Percentiles rank a stretch among this genome's conserved stretches.
These are phyloP conservation scores for Zanthoxylum bungeanum DNA, from an alignment of 345 rosid genomes.

Conservation along the genomic window DNA sequence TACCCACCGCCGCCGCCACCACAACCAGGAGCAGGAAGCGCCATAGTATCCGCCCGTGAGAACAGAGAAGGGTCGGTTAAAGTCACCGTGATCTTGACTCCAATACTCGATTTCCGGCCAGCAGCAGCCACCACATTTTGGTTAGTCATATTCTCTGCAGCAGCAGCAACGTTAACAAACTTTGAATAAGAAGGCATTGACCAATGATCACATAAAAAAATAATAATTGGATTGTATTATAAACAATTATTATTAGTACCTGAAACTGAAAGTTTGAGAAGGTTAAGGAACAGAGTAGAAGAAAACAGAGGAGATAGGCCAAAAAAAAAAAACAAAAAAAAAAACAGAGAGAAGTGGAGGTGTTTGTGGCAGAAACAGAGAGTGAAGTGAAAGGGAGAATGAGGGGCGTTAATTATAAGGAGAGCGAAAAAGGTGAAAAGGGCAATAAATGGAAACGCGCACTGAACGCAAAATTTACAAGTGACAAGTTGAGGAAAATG, in stretches of 20 bases:
- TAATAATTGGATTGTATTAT: not conserved
- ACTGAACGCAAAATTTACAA: slow-evolving; percentile 24
- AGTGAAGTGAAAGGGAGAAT: slow-evolving; percentile 2
- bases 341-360: slow-evolving; percentile 10
- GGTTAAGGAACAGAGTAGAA: slow-evolving; percentile 2
- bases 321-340: slow-evolving; percentile 11
- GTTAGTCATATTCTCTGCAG: slow-evolving; percentile 50
- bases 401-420: not conserved
- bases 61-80: slow-evolving; percentile 40
- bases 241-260: not conserved
- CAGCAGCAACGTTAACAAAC: not conserved
- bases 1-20: too few relatives aligned
- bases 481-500: slow-evolving; percentile 19
- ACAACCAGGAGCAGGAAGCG: slow-evolving; percentile 29
- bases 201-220: not conserved
- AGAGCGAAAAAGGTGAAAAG: slow-evolving; percentile 10
- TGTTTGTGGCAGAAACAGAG: not conserved
- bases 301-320: slow-evolving; percentile 31
- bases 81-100: slow-evolving; percentile 37
- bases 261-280: slow-evolving; percentile 5
- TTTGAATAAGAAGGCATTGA: not conserved
- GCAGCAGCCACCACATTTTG: slow-evolving; percentile 62
- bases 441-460: slow-evolving; percentile 20
- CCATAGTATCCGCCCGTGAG: slow-evolving; percentile 28
- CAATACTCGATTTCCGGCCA: slow-evolving; percentile 40